Conservation (phyloP, 2,329 filamentous ascomycete species). For the Aspergillus udagawae region DNA sequence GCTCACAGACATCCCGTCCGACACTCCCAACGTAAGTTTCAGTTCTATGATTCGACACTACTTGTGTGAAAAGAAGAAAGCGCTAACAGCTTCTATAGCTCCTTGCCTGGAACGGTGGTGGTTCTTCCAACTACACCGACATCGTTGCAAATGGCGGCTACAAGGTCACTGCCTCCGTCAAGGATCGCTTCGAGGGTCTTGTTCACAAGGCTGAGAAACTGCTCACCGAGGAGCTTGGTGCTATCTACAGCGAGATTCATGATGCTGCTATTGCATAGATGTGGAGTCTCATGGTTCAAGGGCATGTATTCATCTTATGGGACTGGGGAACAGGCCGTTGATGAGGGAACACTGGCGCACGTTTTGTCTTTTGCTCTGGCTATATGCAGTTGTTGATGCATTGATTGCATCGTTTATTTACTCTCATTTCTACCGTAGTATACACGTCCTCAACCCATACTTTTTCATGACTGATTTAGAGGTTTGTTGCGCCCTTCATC, state of each 20-base stretch:
- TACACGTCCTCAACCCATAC: conserved; percentile 21
- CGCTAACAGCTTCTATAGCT: conserved; percentile 46
- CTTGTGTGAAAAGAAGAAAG: not conserved
- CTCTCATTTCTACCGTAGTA: conserved; percentile 26
- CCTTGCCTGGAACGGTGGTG: conserved; percentile 98
- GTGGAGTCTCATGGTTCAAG: conserved; percentile 21
- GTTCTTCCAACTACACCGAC: conserved; percentile 81
- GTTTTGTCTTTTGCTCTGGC: conserved; percentile 17
- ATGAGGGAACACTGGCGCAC: conserved; percentile 26
- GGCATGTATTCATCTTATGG: conserved; percentile 5
- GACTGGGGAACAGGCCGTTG: conserved; percentile 18
- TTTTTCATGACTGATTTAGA: conserved; percentile 22
- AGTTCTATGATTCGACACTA: not conserved
- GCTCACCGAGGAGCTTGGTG: conserved; percentile 43
- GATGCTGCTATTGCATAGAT: conserved; percentile 43
- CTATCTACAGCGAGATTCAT: conserved; percentile 43
- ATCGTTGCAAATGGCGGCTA: conserved; percentile 75
- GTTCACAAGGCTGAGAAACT: conserved; percentile 47
- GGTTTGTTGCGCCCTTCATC: conserved; percentile 10
- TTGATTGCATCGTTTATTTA: conserved; percentile 18
- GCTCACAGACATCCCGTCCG: conserved; percentile 74
- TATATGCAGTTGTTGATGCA: conserved; percentile 12
- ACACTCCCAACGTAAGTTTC: conserved; percentile 74
- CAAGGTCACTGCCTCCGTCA: conserved; percentile 45
- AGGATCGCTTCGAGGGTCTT: conserved; percentile 38